Evolutionary conservation across 176 grass and related monocot genomes (phyloP).

Genomic region (Lolium perenne): DNA sequence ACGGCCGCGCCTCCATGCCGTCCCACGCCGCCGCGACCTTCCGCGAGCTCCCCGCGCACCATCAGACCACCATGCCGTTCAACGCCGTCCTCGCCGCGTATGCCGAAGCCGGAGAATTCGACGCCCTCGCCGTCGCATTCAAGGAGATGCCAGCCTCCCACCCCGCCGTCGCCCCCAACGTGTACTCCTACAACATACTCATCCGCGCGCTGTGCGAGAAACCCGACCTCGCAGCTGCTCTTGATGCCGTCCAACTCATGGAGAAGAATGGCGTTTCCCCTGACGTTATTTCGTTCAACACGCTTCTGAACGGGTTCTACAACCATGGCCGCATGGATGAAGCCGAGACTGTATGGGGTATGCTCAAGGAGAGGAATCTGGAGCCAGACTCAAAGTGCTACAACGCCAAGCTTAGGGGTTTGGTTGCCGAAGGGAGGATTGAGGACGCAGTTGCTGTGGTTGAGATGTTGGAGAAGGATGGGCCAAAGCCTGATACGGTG

Average conservation of each 20-base stretch:
- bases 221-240: constrained; percentile 48
- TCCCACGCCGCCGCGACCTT: constrained; percentile 52
- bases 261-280: constrained; percentile 50
- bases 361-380: constrained; percentile 65
- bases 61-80: constrained; percentile 41
- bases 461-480: constrained; percentile 55
- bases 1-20: constrained; percentile 60
- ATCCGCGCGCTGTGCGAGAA: constrained; percentile 46
- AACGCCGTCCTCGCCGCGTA: constrained; percentile 55
- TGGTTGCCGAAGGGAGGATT: constrained; percentile 44
- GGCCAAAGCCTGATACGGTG: constrained; percentile 55
- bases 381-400: constrained; percentile 44
- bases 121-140: constrained; percentile 37
- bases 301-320: constrained; percentile 58
- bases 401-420: constrained; percentile 63
- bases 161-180: constrained; percentile 39
- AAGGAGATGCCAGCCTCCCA: constrained; percentile 49
- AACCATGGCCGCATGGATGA: constrained; percentile 27
- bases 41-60: constrained; percentile 35
- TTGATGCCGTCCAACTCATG: constrained; percentile 53
- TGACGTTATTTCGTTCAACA: constrained; percentile 51
- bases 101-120: neutral
- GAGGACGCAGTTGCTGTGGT: constrained; percentile 53
- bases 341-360: constrained; percentile 45
- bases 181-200: constrained; percentile 66